Base-by-base conservation (phyloP, 2,329 filamentous ascomycete genomes). In the Colletotrichum navitas region DNA sequence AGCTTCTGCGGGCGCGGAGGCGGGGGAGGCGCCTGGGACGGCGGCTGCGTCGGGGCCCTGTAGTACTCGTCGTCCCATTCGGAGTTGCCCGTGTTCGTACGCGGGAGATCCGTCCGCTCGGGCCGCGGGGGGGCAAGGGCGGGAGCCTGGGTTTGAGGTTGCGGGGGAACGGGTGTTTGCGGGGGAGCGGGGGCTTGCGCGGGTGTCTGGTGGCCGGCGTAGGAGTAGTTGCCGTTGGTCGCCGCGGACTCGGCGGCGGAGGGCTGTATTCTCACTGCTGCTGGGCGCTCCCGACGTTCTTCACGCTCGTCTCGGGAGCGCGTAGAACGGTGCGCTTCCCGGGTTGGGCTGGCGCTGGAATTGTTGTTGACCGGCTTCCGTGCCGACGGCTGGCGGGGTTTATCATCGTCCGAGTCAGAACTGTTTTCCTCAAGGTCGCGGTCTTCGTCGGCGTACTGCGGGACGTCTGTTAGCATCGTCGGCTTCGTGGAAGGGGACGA, bases 1-100 rank as follows among this genome's bases (percentile, higher is more conserved):
- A 81, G 75, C 76, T 81, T 81, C 47, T 80, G 79, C 0, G 80
- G 80, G 2, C 80, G 75, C 1, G 78, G 79, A 1, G 79, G 55
- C 6, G 55, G 80, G 1, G 78, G 79, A 8, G 79, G 79, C 3
- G 76, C 74, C 45, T 74, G 71, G 11, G 65, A 14, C 7, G 66
- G 69, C n/a, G 64, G 41, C 32, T 21, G 65, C 29, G 43, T 72
- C 69, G 77, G 52, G 3, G 74, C 65, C 5, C 75, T 72, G 36
- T 75, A 74, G 54, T 74, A 75, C 18, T 76, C 74, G 16, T 76
- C 75, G 14, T 74, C 71, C 68, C 69, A 49, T 66, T 76, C 65
- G 34, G 60, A 72, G 24, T 34, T 51, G 16, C 49, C 32, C 5
- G 66, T 64, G 47, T 63, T 73, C 32, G 54, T 34, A 18, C 69